Evolutionary conservation across 225 moss, liverwort and hornwort species (phyloP).

Genomic region (Physcomitrellopsis africana): DNA sequence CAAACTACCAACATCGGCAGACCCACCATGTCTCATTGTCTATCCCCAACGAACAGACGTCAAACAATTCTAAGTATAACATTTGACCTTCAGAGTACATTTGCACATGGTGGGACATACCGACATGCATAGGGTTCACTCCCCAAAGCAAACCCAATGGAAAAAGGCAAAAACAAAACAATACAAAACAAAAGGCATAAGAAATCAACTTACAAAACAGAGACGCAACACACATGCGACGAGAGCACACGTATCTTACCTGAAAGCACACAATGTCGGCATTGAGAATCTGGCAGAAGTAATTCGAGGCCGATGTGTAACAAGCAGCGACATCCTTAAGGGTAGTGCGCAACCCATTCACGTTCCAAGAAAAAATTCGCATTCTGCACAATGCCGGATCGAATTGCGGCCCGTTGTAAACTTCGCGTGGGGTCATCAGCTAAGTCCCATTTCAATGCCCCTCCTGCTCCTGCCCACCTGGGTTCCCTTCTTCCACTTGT

Average conservation of each 20-base stretch:
- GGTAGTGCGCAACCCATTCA: conserved; percentile 77
- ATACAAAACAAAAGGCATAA: conserved; percentile 8
- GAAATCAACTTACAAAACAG: background rate
- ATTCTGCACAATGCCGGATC: conserved; percentile 27
- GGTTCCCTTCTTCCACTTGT: too few relatives aligned
- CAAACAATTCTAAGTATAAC: background rate
- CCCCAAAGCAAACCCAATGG: background rate
- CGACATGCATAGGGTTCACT: background rate
- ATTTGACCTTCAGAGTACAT: background rate
- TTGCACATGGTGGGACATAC: background rate
- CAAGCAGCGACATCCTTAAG: conserved; percentile 77
- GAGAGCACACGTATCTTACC: conserved; percentile 28
- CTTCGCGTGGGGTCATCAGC: too few relatives aligned
- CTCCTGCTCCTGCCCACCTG: too few relatives aligned
- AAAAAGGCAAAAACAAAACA: background rate
- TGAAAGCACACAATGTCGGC: conserved; percentile 82
- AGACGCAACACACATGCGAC: background rate
- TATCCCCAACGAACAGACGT: background rate
- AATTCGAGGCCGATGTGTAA: conserved; percentile 53
- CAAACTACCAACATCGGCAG: conserved; percentile 8
- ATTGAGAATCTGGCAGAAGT: conserved; percentile 65
- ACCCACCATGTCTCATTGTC: background rate
- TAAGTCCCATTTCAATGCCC: too few relatives aligned
- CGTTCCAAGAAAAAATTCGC: conserved; percentile 84
- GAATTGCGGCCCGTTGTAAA: too few relatives aligned